A percentile compares a stretch with the other conserved stretches of the same genome.
Conservation (phyloP, 257 asterid genomes). For the Scutellaria barbata region DNA sequence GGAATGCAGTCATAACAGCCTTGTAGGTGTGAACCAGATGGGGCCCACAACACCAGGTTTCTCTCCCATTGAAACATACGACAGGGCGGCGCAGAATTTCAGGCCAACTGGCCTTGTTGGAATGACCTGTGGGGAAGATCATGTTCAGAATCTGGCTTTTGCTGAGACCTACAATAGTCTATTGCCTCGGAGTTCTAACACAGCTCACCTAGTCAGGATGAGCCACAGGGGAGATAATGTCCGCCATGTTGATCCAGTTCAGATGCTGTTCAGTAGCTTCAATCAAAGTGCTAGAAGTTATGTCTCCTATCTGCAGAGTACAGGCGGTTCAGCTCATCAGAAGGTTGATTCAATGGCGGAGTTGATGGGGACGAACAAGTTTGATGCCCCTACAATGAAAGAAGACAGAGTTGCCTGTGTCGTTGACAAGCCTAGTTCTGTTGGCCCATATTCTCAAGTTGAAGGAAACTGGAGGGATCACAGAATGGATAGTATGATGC, state of each 20-base stretch:
- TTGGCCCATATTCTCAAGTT: slow-evolving; percentile 34
- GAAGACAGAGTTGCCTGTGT: slow-evolving; percentile 23
- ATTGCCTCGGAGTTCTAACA: slow-evolving; percentile 7
- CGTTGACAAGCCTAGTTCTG: slow-evolving; percentile 7
- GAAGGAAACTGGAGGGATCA: slow-evolving; percentile 35
- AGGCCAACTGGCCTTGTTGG: neutral
- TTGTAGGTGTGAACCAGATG: neutral
- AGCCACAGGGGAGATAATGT: slow-evolving; percentile 7
- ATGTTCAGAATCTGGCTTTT: slow-evolving; percentile 19
- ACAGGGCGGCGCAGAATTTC: slow-evolving; percentile 24
- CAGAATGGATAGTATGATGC: slow-evolving; percentile 28
- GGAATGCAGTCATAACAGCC: slow-evolving; percentile 13
- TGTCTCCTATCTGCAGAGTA: slow-evolving; percentile 34
- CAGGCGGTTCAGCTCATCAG: slow-evolving; percentile 30
- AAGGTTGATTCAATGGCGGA: slow-evolving; percentile 43
- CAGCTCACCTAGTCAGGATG: too few relatives aligned
- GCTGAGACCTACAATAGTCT: neutral
- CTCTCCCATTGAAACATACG: neutral
- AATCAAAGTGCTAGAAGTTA: slow-evolving; percentile 26
- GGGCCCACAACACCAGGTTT: neutral
- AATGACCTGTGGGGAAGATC: neutral
- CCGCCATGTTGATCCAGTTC: slow-evolving; percentile 1
- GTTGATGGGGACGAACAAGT: slow-evolving; percentile 38
- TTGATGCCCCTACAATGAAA: slow-evolving; percentile 8
- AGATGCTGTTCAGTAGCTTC: slow-evolving; percentile 1